phyloP scores from a whole-genome alignment of 495 filamentous ascomycete species.

The Hypoxylon trugodes region DNA sequence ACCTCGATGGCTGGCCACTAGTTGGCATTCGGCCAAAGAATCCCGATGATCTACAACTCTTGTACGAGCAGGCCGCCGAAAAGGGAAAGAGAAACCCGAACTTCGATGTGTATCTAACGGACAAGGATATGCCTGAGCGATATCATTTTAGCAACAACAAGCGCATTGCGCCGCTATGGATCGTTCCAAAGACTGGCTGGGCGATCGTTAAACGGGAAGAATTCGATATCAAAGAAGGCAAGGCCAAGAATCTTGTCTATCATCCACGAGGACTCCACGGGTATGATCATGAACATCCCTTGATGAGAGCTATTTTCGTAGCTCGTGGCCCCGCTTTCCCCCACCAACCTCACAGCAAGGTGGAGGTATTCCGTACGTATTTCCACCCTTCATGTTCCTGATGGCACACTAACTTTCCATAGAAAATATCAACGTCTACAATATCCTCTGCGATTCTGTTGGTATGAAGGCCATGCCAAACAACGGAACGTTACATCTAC shows the following conservation, averaged over 20 bases:
- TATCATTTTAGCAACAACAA: conserved; percentile 88
- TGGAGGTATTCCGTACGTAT: conserved; percentile 84
- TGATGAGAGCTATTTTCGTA: conserved; percentile 94
- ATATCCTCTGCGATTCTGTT: conserved; percentile 87
- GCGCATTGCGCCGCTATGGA: conserved; percentile 92
- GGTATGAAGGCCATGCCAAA: conserved; percentile 73
- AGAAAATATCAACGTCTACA: conserved; percentile 97
- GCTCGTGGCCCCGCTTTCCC: conserved; percentile 89
- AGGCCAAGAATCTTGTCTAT: conserved; percentile 69
- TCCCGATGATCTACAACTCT: conserved; percentile 62
- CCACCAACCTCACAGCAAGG: conserved; percentile 78
- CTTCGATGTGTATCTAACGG: conserved; percentile 83
- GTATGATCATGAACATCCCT: conserved; percentile 86
- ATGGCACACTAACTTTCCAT: conserved; percentile 28
- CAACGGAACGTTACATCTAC: conserved; percentile 88
- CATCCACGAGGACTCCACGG: conserved; percentile 84
- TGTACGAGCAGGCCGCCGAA: conserved; percentile 59
- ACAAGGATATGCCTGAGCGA: conserved; percentile 82
- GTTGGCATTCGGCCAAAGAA: conserved; percentile 83
- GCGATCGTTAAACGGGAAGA: conserved; percentile 82
- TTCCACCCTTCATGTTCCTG: neutral
- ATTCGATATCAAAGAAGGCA: conserved; percentile 71
- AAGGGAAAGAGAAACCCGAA: conserved; percentile 66
- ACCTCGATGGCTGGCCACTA: conserved; percentile 94
- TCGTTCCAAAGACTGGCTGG: conserved; percentile 90